Percentiles rank a stretch among this genome's conserved stretches.
Evolutionary conservation across 2,329 filamentous ascomycete genomes (phyloP).

Genomic region (Apiospora rasikravindrae): DNA sequence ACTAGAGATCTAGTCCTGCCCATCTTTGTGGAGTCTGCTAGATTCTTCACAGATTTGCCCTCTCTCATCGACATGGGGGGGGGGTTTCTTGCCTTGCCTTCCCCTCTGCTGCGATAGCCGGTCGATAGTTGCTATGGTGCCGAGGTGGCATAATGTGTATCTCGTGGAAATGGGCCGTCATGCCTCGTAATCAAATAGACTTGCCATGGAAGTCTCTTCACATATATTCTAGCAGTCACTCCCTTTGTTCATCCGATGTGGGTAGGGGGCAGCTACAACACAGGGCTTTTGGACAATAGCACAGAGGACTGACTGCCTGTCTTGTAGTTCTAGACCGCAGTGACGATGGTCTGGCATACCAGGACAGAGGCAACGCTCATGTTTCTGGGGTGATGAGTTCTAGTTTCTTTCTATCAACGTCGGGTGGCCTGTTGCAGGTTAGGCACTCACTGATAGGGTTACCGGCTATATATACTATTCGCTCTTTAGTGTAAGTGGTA

Average conservation of each 20-base stretch:
- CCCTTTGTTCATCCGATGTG: background rate
- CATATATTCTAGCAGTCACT: background rate
- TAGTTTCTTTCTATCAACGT: background rate
- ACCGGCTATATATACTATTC: background rate
- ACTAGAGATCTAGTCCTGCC: constrained; percentile 11
- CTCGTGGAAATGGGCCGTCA: background rate
- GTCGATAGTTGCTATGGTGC: constrained; percentile 12
- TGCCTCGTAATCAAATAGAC: background rate
- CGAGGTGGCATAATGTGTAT: background rate
- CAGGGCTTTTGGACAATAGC: too few relatives aligned
- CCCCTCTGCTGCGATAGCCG: background rate
- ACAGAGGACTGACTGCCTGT: too few relatives aligned
- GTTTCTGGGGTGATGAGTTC: background rate
- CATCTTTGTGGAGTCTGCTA: constrained; percentile 7
- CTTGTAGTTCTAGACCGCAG: background rate
- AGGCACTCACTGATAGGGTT: background rate
- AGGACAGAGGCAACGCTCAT: background rate
- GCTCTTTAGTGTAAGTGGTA: background rate
- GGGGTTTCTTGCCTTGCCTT: background rate
- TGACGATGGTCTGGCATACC: background rate
- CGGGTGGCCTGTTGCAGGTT: background rate
- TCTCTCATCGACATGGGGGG: background rate
- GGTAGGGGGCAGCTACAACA: background rate
- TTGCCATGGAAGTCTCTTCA: background rate
- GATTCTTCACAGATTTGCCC: constrained; percentile 14